These are phyloP conservation scores for Ensete glaucum DNA, from an alignment of 176 grass and related monocot genomes.

Conservation along the genomic window DNA sequence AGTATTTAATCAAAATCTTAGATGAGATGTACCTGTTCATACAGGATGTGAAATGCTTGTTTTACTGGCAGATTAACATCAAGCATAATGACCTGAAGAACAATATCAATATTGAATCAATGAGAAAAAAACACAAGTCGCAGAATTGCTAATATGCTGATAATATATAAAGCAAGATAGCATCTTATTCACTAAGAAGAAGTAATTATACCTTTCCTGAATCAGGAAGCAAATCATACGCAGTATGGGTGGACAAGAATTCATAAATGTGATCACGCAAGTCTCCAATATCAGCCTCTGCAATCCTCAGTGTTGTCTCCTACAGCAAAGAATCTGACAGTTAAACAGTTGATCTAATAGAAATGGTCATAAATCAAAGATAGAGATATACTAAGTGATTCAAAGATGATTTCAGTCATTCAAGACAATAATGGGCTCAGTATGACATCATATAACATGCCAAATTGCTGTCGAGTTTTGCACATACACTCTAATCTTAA, in stretches of 20 bases:
- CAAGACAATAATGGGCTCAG: too few relatives aligned
- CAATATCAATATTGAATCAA: neutral
- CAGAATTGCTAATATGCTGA: too few relatives aligned
- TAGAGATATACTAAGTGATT: neutral
- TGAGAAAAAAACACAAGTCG: neutral
- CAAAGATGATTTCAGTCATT: too few relatives aligned
- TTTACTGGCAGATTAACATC: slow-evolving; percentile 5
- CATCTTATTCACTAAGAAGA: too few relatives aligned
- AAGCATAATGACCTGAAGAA: neutral
- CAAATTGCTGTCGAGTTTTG: too few relatives aligned
- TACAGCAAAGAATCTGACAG: neutral
- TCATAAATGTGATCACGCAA: neutral
- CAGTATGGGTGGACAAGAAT: slow-evolving; percentile 1
- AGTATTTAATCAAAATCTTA: neutral
- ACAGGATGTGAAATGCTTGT: slow-evolving; percentile 4
- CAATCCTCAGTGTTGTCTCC: neutral
- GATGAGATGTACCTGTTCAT: neutral
- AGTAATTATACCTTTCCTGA: slow-evolving; percentile 12
- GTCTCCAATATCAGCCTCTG: slow-evolving; percentile 13
- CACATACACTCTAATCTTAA: too few relatives aligned
- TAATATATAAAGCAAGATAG: too few relatives aligned
- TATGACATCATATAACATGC: too few relatives aligned
- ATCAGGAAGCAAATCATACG: slow-evolving; percentile 14
- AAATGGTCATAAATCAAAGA: neutral
- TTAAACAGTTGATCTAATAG: neutral